A percentile compares a stretch with the other conserved stretches of the same genome.
Evolutionary conservation across 129 eudicot species (phyloP).

Genomic region (Helianthus annuus): DNA sequence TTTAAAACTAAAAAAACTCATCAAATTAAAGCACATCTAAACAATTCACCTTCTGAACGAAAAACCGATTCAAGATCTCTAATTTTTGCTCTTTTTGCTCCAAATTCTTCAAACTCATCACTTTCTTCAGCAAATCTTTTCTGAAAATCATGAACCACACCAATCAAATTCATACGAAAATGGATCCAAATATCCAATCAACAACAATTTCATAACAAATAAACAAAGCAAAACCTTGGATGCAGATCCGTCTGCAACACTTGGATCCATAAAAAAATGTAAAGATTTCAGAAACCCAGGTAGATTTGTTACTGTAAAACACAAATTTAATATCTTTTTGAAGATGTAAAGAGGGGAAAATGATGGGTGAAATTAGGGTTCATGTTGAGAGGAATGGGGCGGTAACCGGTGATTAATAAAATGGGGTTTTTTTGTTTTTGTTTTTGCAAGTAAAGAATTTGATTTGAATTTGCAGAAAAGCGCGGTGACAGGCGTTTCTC

Average conservation of each 20-base stretch:
- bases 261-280: slow-evolving; percentile 27
- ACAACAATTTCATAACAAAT: background rate
- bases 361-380: slow-evolving; percentile 46
- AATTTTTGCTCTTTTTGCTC: slow-evolving; percentile 53
- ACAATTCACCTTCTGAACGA: slow-evolving; percentile 52
- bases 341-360: slow-evolving; percentile 13
- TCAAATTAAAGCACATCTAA: background rate
- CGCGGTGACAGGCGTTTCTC: slow-evolving; percentile 44
- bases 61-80: slow-evolving; percentile 59
- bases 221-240: slow-evolving; percentile 39
- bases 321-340: slow-evolving; percentile 26
- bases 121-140: slow-evolving; percentile 46
- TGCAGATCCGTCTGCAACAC: slow-evolving; percentile 48
- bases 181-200: background rate
- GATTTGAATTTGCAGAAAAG: slow-evolving; percentile 45
- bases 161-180: background rate
- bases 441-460: slow-evolving; percentile 27
- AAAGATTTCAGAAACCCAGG: background rate
- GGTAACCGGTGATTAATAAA: slow-evolving; percentile 34
- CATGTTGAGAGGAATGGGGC: slow-evolving; percentile 35
- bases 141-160: slow-evolving; percentile 16
- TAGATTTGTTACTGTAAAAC: slow-evolving; percentile 2
- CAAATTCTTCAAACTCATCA: slow-evolving; percentile 42
- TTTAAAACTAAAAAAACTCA: background rate
- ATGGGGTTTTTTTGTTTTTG: background rate